Base-by-base conservation (phyloP, 768 basidiomycete species). In the Clavulina sp. region DNA sequence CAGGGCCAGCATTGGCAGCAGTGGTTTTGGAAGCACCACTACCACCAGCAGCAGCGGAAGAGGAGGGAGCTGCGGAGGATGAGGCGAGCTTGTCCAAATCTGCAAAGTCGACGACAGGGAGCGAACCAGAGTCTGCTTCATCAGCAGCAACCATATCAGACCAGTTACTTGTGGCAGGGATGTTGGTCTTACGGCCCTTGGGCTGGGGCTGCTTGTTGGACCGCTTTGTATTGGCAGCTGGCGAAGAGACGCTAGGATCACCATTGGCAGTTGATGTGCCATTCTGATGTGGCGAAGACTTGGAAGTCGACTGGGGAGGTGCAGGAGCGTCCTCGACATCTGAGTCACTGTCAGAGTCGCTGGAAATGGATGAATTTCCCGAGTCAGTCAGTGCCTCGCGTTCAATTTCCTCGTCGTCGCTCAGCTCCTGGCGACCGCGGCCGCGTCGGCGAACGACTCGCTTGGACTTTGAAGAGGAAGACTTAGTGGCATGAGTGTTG, bases 61-160 rank as follows among this genome's bases (percentile, higher is more conserved):
- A 49, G 66, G 60, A 57, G 40, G 16, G 48, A 50, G 41, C 71
- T 70, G 9, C 34, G 19, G 34, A 61, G 77, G 70, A 56, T 58
- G 48, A 21, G 52, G 63, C 50, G 66, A 62, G 34, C 61, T 62
- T 63, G 31, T 34, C 54, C 40, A 76, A 63, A 52, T 87, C 80
- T 49, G 76, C 72, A 60, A 88, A 89, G 53, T 86, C 81, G 57
- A 88, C 78, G 58, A 87, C 79, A 32, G 84, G 86, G 5, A 88
- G 70, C 75, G 68, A 19, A 78, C 80, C 55, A 78, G 72, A n/a
- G 66, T 67, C 41, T 65, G 72, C 65, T n/a, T 55, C 44, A 29
- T 55, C 55, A 30, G 50, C 50, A 21, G 53, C 29, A 54, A 86
- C 82, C 77, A 86, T 82, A 61, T 87, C 83, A 6, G 83, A 81